Base-by-base conservation (phyloP, 306 rosid species). In the Quercus cerris region DNA sequence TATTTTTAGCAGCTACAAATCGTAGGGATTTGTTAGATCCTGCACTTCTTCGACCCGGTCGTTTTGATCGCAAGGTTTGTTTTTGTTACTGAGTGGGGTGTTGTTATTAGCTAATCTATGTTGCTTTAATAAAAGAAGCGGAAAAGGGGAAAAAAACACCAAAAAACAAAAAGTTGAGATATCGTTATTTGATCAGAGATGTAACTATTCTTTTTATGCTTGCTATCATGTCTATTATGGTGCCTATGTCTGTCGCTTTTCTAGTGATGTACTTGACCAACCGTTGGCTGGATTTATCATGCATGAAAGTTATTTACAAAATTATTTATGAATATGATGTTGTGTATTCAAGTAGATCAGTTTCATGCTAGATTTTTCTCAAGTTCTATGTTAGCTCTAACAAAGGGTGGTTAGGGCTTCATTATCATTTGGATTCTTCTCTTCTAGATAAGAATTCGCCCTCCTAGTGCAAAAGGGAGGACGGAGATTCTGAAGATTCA, bases 21-120 rank as follows among this genome's bases (percentile, higher is more conserved):
- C 97, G 99, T 73, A 87, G 91, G 89, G 99, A 95, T 89, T 87
- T 95, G 87, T 84, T 95, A 79, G 99, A 95, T 74, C 99, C 98
- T 75, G 99, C 99, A 54, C 99, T 95, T 87, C 99, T 95, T 55
- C 94, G 99, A 79, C 98, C 99, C 11, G 99, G 99, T 80, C 98
- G 97, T 84, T 93, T 95, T 25, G 99, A 95, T 87, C 97, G 99
- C 82, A 95, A 93, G 99, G 99, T 95, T 86, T 80, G 85, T 81
- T 83, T 90, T 75, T 78, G 28, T 75, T 79, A 62, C 78, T 71
- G 77, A 79, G 62, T 79, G 68, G 23, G 66, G 63, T 14, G 14
- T 44, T 20, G 55, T 72, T 31, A 81, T 82, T 84, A 74, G 75
- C 77, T 61, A 25, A 69, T 63, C 44, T 73, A 71, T 78, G 72